Conservation (phyloP, 352 stramenopile genomes). For the Globisporangium orthogonon region DNA sequence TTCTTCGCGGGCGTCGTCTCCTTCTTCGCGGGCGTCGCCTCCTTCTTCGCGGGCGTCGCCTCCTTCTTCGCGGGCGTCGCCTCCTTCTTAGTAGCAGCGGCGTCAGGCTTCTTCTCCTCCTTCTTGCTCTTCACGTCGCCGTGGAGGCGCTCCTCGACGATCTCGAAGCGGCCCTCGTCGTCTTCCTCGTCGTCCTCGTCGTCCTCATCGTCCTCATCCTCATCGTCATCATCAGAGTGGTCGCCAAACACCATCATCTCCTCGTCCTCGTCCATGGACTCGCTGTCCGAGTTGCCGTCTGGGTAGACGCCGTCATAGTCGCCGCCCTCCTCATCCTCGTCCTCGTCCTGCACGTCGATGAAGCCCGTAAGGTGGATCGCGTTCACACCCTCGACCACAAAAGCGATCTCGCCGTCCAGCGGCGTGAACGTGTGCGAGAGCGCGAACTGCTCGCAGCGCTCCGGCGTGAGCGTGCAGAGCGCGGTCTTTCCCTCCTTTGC, state of each 20-base stretch:
- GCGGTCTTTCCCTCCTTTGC: constrained; percentile 69
- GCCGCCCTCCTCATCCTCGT: constrained; percentile 57
- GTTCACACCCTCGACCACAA: constrained; percentile 66
- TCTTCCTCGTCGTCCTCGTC: constrained; percentile 33
- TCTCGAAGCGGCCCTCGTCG: constrained; percentile 52
- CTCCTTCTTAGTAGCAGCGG: constrained; percentile 17
- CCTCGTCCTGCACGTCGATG: constrained; percentile 71
- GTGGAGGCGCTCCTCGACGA: constrained; percentile 66
- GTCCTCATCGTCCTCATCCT: constrained; percentile 39
- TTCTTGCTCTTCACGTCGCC: constrained; percentile 30
- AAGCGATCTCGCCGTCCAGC: constrained; percentile 64
- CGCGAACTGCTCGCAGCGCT: constrained; percentile 66
- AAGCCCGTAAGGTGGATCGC: constrained; percentile 77
- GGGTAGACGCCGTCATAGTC: constrained; percentile 30
- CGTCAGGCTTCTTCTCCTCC: constrained; percentile 14
- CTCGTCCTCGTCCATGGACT: constrained; percentile 36
- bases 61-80: constrained; percentile 27
- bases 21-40: constrained; percentile 22
- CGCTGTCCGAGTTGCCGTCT: constrained; percentile 23
- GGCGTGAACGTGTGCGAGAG: constrained; percentile 74
- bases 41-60: constrained; percentile 4
- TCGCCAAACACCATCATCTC: constrained; percentile 66
- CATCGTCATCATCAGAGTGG: constrained; percentile 31
- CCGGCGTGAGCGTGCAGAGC: constrained; percentile 60
- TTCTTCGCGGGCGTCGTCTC: constrained; percentile 23